phyloP scores from a whole-genome alignment of 2,329 filamentous ascomycete species.

The Pseudogymnoascus sp. region DNA sequence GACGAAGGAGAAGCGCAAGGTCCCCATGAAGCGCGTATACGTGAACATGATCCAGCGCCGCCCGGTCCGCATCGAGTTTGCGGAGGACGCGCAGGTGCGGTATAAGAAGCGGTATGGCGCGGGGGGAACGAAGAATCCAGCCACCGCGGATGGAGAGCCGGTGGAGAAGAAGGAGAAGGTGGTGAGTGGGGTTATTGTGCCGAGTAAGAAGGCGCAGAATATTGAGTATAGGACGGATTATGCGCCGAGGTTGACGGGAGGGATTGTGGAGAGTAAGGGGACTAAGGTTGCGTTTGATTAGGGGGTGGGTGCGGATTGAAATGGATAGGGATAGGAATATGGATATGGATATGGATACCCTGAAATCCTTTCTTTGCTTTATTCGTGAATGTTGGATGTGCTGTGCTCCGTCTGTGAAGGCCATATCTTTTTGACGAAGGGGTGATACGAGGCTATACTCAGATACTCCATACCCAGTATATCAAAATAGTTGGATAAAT shows the following conservation, averaged over 20 bases:
- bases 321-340: not conserved
- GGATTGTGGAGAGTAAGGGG: constrained; percentile 69
- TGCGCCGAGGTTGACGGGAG: constrained; percentile 62
- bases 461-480: not conserved
- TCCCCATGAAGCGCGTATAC: constrained; percentile 66
- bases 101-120: constrained; percentile 95
- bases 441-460: not conserved
- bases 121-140: constrained; percentile 43
- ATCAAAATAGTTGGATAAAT: no score
- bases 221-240: constrained; percentile 40
- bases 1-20: constrained; percentile 50
- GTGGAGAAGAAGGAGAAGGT: constrained; percentile 24
- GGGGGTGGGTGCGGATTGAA: not conserved
- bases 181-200: constrained; percentile 18
- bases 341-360: not conserved
- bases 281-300: constrained; percentile 66
- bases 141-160: constrained; percentile 15
- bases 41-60: constrained; percentile 78
- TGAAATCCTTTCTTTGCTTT: no score
- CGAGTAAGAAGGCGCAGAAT: constrained; percentile 34
- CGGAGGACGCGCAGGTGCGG: constrained; percentile 78
- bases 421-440: not conserved
- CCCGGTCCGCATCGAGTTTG: constrained; percentile 79
- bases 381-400: not conserved
- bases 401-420: not conserved